Evolutionary conservation across 257 asterid species (phyloP).

Genomic region (Catharanthus roseus): DNA sequence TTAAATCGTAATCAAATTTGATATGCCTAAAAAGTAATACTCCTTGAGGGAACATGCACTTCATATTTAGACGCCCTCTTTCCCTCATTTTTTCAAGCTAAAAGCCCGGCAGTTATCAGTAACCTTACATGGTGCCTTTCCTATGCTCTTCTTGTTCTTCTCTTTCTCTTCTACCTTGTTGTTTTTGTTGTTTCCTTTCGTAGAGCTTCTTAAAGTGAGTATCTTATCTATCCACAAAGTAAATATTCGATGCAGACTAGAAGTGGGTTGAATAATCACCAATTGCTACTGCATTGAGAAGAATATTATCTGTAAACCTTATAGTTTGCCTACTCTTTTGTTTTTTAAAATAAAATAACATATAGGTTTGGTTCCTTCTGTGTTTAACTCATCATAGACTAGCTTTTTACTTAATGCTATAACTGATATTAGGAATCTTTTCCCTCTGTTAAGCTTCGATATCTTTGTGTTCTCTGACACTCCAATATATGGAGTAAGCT

Average conservation of each 20-base stretch:
- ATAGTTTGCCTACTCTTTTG: not conserved
- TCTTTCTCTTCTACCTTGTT: not conserved
- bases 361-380: not conserved
- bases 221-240: not conserved
- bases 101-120: not conserved
- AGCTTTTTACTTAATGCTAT: not conserved
- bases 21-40: no score
- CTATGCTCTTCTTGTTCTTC: not conserved
- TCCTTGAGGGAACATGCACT: not conserved
- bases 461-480: no score
- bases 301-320: not conserved
- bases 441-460: not conserved
- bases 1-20: not conserved
- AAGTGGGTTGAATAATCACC: not conserved
- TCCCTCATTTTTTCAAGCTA: not conserved
- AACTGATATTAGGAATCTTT: not conserved
- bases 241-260: no score
- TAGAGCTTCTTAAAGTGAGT: not conserved
- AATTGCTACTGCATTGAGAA: not conserved
- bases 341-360: not conserved
- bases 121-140: not conserved
- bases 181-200: not conserved
- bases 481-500: not conserved
- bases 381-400: not conserved
- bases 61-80: not conserved